Evolutionary conservation across 2,329 filamentous ascomycete genomes (phyloP).

Genomic region (Fusarium sp.): DNA sequence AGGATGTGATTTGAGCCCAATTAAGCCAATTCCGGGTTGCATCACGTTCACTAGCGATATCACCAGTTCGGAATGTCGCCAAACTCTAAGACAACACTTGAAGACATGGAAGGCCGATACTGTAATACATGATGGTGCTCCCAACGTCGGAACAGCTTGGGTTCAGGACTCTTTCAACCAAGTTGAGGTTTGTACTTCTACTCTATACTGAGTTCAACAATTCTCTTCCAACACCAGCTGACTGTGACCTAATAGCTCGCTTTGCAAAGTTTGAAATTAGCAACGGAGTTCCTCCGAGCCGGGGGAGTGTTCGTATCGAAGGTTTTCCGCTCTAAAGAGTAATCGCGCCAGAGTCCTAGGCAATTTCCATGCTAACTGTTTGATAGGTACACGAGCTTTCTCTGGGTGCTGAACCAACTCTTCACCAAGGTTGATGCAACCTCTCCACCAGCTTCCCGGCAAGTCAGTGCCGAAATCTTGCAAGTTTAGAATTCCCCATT

Average conservation of each 20-base stretch:
- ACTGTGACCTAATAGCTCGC: slow-evolving; percentile 64
- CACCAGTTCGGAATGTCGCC: no score
- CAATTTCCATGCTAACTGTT: neutral
- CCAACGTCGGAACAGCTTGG: slow-evolving; percentile 98
- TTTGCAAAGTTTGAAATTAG: slow-evolving; percentile 89
- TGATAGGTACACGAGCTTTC: slow-evolving; percentile 80
- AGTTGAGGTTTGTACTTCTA: slow-evolving; percentile 67
- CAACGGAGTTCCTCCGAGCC: slow-evolving; percentile 82
- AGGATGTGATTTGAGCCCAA: slow-evolving; percentile 92
- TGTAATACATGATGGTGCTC: slow-evolving; percentile 95
- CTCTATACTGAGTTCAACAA: neutral
- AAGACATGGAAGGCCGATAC: slow-evolving; percentile 98
- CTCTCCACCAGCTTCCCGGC: slow-evolving; percentile 94
- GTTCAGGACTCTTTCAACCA: slow-evolving; percentile 98
- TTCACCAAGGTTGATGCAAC: slow-evolving; percentile 97
- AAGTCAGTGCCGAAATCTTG: slow-evolving; percentile 95
- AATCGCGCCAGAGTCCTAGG: neutral
- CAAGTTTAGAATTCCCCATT: no score
- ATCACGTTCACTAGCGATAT: slow-evolving; percentile 51
- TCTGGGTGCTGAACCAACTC: slow-evolving; percentile 98
- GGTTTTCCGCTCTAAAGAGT: slow-evolving; percentile 93
- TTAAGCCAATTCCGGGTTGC: slow-evolving; percentile 93
- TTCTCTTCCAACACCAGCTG: neutral
- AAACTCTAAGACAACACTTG: slow-evolving; percentile 81
- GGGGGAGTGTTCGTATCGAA: slow-evolving; percentile 88